A percentile compares a stretch with the other conserved stretches of the same genome.
Evolutionary conservation across 169 alveolate species (phyloP).

Genomic region (Babesia microti): DNA sequence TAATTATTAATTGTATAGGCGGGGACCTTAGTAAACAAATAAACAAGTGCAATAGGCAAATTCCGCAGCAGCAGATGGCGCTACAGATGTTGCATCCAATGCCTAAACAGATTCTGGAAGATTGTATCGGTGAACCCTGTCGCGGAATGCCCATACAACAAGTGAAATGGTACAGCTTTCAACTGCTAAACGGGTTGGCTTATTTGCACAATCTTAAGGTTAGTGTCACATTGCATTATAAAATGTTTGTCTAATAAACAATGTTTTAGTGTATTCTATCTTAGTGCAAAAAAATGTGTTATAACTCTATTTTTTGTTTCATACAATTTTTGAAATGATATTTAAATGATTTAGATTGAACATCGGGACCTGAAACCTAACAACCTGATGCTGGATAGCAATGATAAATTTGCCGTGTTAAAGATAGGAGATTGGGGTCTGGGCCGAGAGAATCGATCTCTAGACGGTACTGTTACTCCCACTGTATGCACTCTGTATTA

Average conservation of each 20-base stretch:
- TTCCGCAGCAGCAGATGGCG: no score
- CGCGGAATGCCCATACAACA: constrained; percentile 58
- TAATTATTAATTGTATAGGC: constrained; percentile 19
- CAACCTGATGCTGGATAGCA: constrained; percentile 71
- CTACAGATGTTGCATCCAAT: no score
- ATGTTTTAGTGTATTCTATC: background rate
- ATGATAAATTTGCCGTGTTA: constrained; percentile 44
- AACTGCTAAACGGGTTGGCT: constrained; percentile 89
- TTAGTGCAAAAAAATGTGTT: background rate
- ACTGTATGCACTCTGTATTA: constrained; percentile 77
- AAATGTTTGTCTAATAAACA: background rate
- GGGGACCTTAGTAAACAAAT: constrained; percentile 42
- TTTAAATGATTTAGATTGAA: constrained; percentile 37
- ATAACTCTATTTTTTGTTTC: background rate
- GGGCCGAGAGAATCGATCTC: constrained; percentile 67
- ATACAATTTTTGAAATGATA: background rate
- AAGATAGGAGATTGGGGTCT: constrained; percentile 83
- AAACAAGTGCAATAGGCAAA: constrained; percentile 8
- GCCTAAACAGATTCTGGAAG: constrained; percentile 18
- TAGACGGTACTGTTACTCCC: constrained; percentile 73
- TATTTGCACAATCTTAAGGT: constrained; percentile 86
- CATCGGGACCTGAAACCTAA: constrained; percentile 84
- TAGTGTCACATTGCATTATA: constrained; percentile 1
- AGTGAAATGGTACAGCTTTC: constrained; percentile 79
- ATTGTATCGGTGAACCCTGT: constrained; percentile 30